These are phyloP conservation scores for Cercospora sp. DNA, from an alignment of 2,329 filamentous ascomycete genomes.

Conservation along the genomic window DNA sequence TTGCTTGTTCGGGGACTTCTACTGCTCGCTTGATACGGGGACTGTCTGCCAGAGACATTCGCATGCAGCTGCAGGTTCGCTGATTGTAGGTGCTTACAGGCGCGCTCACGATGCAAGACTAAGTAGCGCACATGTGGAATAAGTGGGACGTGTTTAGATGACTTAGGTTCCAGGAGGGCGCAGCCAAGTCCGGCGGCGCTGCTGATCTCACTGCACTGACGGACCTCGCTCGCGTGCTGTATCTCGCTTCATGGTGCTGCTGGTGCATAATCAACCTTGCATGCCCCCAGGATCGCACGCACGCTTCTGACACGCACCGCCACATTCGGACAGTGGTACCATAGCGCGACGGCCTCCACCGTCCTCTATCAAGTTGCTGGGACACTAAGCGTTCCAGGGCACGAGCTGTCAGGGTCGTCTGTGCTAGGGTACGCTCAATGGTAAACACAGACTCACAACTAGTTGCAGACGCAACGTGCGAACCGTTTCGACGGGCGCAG, in stretches of 20 bases:
- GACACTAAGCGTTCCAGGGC: neutral
- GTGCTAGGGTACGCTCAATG: neutral
- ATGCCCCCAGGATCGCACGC: neutral
- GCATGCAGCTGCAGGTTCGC: neutral
- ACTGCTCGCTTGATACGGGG: neutral
- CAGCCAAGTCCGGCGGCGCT: neutral
- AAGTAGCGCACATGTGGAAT: neutral
- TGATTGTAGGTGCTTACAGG: neutral
- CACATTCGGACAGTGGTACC: neutral
- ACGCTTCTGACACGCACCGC: neutral
- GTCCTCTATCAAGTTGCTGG: neutral
- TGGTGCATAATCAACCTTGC: neutral
- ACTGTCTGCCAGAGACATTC: neutral
- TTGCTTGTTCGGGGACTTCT: neutral
- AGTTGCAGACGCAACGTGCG: neutral
- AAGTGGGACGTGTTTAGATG: neutral
- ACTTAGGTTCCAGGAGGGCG: neutral
- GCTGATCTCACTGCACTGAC: neutral
- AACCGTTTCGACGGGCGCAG: conserved; percentile 1
- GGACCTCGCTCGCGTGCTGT: neutral
- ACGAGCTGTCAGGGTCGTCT: neutral
- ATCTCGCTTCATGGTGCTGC: neutral
- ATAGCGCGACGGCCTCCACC: neutral
- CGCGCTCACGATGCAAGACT: neutral
- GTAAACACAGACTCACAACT: neutral